Evolutionary conservation across 2,329 filamentous ascomycete species (phyloP).

Genomic region (Aspergillus floridensis): DNA sequence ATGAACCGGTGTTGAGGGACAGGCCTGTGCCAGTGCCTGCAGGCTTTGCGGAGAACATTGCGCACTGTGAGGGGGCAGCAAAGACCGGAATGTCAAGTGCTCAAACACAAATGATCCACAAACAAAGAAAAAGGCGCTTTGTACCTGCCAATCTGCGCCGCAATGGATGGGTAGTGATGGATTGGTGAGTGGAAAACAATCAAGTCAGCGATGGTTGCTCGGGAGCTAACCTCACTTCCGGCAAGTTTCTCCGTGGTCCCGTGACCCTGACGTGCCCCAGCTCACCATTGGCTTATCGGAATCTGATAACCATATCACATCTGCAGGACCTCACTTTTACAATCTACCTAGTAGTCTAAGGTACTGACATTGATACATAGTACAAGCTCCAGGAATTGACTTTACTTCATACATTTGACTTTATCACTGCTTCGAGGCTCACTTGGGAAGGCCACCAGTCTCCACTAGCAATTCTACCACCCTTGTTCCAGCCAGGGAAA

Average conservation of each 20-base stretch:
- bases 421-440: no score
- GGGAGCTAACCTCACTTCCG: background rate
- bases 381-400: no score
- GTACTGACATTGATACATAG: no score
- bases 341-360: no score
- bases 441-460: no score
- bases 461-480: no score
- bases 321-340: background rate
- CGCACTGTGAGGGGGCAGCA: background rate
- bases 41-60: conserved; percentile 40
- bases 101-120: background rate
- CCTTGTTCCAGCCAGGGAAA: no score
- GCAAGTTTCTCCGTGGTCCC: background rate
- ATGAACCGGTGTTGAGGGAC: conserved; percentile 54
- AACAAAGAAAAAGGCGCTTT: conserved; percentile 1
- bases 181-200: background rate
- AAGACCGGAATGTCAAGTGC: background rate
- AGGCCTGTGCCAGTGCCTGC: conserved; percentile 38
- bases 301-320: background rate
- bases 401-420: no score
- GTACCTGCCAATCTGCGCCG: background rate
- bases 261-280: background rate
- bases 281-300: background rate
- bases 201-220: background rate
- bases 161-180: background rate